Evolutionary conservation across 2,329 filamentous ascomycete species (phyloP).

Genomic region (Phialophora tarda): DNA sequence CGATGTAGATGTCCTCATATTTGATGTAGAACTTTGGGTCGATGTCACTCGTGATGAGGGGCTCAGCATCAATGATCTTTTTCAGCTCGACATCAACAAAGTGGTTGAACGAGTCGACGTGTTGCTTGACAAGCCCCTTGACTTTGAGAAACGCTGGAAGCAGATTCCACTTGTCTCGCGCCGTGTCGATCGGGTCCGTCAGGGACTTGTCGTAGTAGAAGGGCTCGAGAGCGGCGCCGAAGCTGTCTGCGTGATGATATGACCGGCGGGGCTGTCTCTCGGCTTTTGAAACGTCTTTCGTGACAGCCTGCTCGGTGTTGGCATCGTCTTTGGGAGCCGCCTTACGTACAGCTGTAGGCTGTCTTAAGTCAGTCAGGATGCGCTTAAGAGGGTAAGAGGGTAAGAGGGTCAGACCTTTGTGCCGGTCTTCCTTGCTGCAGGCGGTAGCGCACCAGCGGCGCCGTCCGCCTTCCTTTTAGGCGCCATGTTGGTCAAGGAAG

Average conservation of each 20-base stretch:
- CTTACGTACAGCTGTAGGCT: constrained; percentile 26
- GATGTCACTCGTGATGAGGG: constrained; percentile 85
- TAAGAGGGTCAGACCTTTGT: constrained; percentile 30
- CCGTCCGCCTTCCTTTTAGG: constrained; percentile 39
- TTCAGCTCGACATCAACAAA: constrained; percentile 97
- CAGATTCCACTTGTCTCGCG: constrained; percentile 91
- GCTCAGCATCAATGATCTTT: constrained; percentile 92
- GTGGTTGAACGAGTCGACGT: constrained; percentile 98
- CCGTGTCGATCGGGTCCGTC: constrained; percentile 72
- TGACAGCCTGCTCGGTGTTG: background rate
- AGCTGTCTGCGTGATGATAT: constrained; percentile 48
- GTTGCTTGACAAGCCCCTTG: constrained; percentile 95
- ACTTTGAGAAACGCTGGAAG: constrained; percentile 97
- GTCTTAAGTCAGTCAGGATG: background rate
- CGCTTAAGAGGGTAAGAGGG: no score
- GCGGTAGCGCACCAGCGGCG: constrained; percentile 24
- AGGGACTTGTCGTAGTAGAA: constrained; percentile 72
- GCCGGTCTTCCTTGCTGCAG: constrained; percentile 24
- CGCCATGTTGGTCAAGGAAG: constrained; percentile 31
- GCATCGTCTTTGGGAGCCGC: constrained; percentile 16
- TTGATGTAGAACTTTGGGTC: constrained; percentile 92
- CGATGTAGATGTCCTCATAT: constrained; percentile 83
- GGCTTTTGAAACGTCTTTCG: constrained; percentile 24
- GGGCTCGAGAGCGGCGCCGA: constrained; percentile 69
- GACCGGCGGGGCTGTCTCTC: constrained; percentile 30